These are phyloP conservation scores for Petasospora rhodanensis DNA, from an alignment of 1,139 yeast genomes.

Conservation along the genomic window DNA sequence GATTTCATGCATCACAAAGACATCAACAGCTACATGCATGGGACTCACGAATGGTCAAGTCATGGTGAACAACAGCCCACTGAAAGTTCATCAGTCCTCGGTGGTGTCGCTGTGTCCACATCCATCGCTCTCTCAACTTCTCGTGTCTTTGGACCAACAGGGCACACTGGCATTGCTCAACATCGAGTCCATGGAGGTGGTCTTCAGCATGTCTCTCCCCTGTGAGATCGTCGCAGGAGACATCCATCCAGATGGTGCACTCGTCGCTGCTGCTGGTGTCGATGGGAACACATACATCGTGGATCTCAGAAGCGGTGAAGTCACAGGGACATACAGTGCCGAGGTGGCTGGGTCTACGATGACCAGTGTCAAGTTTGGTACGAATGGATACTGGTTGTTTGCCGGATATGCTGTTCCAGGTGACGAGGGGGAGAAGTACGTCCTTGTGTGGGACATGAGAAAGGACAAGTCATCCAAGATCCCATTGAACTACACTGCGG, in stretches of 20 bases:
- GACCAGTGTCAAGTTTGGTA: conserved; percentile 46
- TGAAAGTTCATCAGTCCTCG: conserved; percentile 16
- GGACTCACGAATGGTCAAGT: conserved; percentile 22
- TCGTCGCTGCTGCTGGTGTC: conserved; percentile 46
- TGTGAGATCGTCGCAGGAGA: conserved; percentile 31
- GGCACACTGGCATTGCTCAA: conserved; percentile 34
- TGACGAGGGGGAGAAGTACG: conserved; percentile 14
- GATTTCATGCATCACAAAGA: conserved; percentile 11
- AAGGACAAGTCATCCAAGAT: conserved; percentile 30
- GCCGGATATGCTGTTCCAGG: conserved; percentile 22
- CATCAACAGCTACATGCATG: conserved; percentile 6
- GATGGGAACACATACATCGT: conserved; percentile 39
- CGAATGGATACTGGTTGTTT: conserved; percentile 68
- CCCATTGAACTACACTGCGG: conserved; percentile 10
- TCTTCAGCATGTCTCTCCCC: conserved; percentile 10
- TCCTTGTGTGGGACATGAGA: conserved; percentile 55
- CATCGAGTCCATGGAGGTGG: conserved; percentile 7
- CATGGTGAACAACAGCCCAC: conserved; percentile 12
- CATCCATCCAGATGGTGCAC: conserved; percentile 64
- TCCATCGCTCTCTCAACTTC: conserved; percentile 30
- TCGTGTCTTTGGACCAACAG: conserved; percentile 30
- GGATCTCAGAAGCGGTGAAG: conserved; percentile 38
- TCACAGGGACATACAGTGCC: conserved; percentile 36
- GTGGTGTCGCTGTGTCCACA: conserved; percentile 27
- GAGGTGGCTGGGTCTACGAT: conserved; percentile 29